Evolutionary conservation across 2,329 filamentous ascomycete species (phyloP).

Genomic region (Peltaster fructicola): DNA sequence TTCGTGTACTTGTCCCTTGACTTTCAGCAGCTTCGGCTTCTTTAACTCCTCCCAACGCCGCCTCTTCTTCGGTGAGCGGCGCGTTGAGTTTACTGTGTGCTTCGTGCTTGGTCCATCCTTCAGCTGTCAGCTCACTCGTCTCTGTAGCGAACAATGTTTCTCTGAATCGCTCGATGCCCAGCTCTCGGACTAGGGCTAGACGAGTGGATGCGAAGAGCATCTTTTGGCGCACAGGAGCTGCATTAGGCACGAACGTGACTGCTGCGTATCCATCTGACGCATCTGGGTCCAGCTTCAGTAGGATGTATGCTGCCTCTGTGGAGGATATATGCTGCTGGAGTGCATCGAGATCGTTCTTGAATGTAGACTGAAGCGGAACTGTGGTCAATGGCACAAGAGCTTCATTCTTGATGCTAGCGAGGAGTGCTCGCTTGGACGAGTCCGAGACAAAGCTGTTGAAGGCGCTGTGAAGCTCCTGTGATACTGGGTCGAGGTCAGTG

Average conservation of each 20-base stretch:
- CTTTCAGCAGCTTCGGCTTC: slow-evolving; percentile 57
- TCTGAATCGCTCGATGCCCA: slow-evolving; percentile 62
- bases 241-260: slow-evolving; percentile 63
- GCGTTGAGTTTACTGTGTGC: slow-evolving; percentile 43
- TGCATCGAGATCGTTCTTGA: slow-evolving; percentile 44
- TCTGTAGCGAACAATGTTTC: slow-evolving; percentile 59
- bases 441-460: slow-evolving; percentile 53
- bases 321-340: slow-evolving; percentile 47
- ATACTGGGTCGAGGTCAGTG: slow-evolving; percentile 35
- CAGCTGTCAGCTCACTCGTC: slow-evolving; percentile 47
- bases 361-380: slow-evolving; percentile 34
- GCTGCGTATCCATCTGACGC: slow-evolving; percentile 37
- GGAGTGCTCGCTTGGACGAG: slow-evolving; percentile 46
- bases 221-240: slow-evolving; percentile 65
- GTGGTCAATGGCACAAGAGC: slow-evolving; percentile 43
- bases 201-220: slow-evolving; percentile 71
- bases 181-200: slow-evolving; percentile 55
- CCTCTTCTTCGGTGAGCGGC: slow-evolving; percentile 65
- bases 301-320: slow-evolving; percentile 53
- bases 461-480: slow-evolving; percentile 55
- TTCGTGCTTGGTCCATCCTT: slow-evolving; percentile 57
- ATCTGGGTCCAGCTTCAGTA: slow-evolving; percentile 49
- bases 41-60: slow-evolving; percentile 52
- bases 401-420: slow-evolving; percentile 54
- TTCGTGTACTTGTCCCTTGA: slow-evolving; percentile 47